These are phyloP conservation scores for Allium sativum DNA, from an alignment of 106 monocot genomes.

Conservation along the genomic window DNA sequence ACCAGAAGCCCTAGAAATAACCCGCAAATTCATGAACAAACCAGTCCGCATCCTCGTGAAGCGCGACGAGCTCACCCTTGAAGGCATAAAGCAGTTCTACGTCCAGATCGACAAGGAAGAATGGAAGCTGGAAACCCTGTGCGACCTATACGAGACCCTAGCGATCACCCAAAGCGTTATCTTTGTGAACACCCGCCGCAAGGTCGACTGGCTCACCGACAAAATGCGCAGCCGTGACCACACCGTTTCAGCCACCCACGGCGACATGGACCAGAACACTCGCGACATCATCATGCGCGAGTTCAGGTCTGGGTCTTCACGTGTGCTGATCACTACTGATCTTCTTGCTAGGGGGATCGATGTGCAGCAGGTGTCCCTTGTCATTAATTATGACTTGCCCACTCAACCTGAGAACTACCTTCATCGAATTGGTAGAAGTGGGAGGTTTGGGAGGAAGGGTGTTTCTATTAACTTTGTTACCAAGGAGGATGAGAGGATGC, in stretches of 20 bases:
- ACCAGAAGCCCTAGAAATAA: constrained; percentile 31
- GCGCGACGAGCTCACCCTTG: constrained; percentile 44
- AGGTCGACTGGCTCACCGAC: constrained; percentile 44
- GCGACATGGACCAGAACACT: constrained; percentile 44
- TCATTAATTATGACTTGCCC: constrained; percentile 43
- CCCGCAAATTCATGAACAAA: constrained; percentile 47
- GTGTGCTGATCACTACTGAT: constrained; percentile 40
- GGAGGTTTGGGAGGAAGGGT: constrained; percentile 36
- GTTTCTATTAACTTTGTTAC: constrained; percentile 39
- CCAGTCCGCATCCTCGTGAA: constrained; percentile 40
- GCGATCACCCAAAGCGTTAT: constrained; percentile 36
- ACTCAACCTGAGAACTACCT: constrained; percentile 36
- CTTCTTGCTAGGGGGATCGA: constrained; percentile 54
- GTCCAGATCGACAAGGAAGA: constrained; percentile 53
- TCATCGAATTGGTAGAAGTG: constrained; percentile 42
- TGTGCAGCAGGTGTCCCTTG: constrained; percentile 41
- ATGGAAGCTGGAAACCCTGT: constrained; percentile 39
- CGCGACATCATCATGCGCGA: constrained; percentile 39
- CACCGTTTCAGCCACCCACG: constrained; percentile 50
- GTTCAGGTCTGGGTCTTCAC: constrained; percentile 27
- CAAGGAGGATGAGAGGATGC: constrained; percentile 29
- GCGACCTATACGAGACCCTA: constrained; percentile 31
- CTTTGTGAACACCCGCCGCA: constrained; percentile 38
- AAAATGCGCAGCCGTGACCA: constrained; percentile 37
- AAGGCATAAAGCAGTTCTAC: constrained; percentile 50